These are phyloP conservation scores for Pichia sorboxylosa DNA, from an alignment of 1,139 yeast genomes.

Conservation along the genomic window DNA sequence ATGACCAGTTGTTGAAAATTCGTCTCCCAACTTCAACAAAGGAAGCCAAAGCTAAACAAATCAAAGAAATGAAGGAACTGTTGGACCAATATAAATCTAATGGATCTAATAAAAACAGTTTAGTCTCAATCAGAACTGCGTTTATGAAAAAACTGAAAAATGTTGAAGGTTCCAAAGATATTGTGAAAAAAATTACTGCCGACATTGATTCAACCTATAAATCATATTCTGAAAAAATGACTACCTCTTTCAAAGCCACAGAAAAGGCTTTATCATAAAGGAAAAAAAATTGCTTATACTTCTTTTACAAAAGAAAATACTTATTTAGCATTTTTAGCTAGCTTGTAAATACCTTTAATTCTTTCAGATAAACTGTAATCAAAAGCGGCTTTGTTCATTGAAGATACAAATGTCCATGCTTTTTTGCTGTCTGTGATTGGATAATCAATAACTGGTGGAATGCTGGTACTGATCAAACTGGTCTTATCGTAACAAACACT, in stretches of 20 bases:
- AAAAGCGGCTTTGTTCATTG: slow-evolving; percentile 81
- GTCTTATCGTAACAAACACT: slow-evolving; percentile 77
- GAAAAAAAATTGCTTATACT: background rate
- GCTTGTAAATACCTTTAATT: slow-evolving; percentile 38
- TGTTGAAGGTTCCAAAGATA: slow-evolving; percentile 44
- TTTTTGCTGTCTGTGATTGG: slow-evolving; percentile 71
- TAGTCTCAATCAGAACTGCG: slow-evolving; percentile 52
- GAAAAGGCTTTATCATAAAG: slow-evolving; percentile 28
- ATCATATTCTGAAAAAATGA: slow-evolving; percentile 45
- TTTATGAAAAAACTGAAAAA: slow-evolving; percentile 47
- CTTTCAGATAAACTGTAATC: slow-evolving; percentile 64
- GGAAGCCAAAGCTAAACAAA: slow-evolving; percentile 42
- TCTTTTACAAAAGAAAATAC: background rate
- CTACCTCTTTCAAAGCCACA: slow-evolving; percentile 45
- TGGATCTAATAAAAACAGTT: slow-evolving; percentile 35
- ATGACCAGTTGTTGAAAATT: slow-evolving; percentile 62
- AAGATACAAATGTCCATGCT: slow-evolving; percentile 81
- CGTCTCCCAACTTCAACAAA: slow-evolving; percentile 67
- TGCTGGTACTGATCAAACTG: slow-evolving; percentile 65
- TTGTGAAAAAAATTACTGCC: slow-evolving; percentile 38
- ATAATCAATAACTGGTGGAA: slow-evolving; percentile 82
- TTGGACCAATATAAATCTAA: slow-evolving; percentile 57
- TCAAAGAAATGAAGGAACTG: slow-evolving; percentile 48
- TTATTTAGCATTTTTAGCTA: slow-evolving; percentile 30
- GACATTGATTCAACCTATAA: slow-evolving; percentile 63